Conservation (phyloP, 495 filamentous ascomycete species). For the Penicillium herquei region DNA sequence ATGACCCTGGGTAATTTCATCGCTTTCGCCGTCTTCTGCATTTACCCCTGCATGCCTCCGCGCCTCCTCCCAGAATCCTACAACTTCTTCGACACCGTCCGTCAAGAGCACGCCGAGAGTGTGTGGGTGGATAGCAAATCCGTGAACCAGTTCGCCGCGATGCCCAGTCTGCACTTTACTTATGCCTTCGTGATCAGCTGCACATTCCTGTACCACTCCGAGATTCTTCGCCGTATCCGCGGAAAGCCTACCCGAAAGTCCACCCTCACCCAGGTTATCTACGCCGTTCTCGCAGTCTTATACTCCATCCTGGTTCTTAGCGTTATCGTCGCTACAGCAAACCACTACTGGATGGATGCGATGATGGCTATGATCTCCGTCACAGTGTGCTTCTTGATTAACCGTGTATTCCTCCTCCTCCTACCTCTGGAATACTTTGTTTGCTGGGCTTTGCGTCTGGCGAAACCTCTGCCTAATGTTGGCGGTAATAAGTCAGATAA, state of each 20-base stretch:
- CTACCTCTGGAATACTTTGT: constrained; percentile 57
- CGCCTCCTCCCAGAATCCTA: constrained; percentile 59
- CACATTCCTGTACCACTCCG: constrained; percentile 59
- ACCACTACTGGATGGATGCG: constrained; percentile 66
- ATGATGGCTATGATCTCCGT: constrained; percentile 51
- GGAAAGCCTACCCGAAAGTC: constrained; percentile 37
- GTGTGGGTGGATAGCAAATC: constrained; percentile 60
- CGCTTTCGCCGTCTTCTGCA: constrained; percentile 59
- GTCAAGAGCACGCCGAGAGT: constrained; percentile 58
- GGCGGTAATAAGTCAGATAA: constrained; percentile 21
- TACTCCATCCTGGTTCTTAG: constrained; percentile 60
- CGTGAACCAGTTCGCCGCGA: constrained; percentile 55
- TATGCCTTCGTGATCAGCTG: constrained; percentile 60
- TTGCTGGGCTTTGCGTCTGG: constrained; percentile 52
- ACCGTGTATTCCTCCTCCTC: constrained; percentile 52
- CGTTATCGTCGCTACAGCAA: constrained; percentile 64
- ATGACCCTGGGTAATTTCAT: constrained; percentile 63
- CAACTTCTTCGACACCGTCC: constrained; percentile 63
- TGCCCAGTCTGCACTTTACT: constrained; percentile 60
- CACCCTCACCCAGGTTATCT: constrained; percentile 38
- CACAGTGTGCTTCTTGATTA: constrained; percentile 50
- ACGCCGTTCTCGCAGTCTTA: constrained; percentile 46
- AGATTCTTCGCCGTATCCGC: constrained; percentile 44
- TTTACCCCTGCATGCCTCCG: constrained; percentile 66
- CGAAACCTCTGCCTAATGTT: constrained; percentile 58